Evolutionary conservation across 345 rosid genomes (phyloP).

Genomic region (Aquilaria sinensis): DNA sequence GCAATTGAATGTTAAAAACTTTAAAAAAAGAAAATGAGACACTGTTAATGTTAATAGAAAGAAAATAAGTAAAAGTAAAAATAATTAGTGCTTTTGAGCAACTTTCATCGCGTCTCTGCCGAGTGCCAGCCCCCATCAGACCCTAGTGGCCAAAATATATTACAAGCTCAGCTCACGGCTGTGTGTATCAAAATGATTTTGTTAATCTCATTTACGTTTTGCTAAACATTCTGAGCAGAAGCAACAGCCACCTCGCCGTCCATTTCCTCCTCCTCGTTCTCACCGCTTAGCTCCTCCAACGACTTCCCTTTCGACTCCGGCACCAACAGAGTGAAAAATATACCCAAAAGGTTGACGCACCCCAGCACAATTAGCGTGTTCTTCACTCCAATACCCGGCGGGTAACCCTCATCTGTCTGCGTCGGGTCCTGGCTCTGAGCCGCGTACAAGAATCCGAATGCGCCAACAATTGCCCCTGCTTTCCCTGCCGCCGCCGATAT

Average conservation of each 20-base stretch:
- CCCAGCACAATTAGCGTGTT: conserved; percentile 39
- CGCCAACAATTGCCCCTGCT: conserved; percentile 43
- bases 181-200: too few relatives aligned
- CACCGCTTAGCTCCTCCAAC: conserved; percentile 44
- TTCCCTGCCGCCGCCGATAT: conserved; percentile 52
- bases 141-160: too few relatives aligned
- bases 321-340: conserved; percentile 37
- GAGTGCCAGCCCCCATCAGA: too few relatives aligned
- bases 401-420: conserved; percentile 43
- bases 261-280: conserved; percentile 24
- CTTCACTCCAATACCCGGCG: conserved; percentile 44
- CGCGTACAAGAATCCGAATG: conserved; percentile 46
- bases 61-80: too few relatives aligned
- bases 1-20: too few relatives aligned
- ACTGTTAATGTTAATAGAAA: too few relatives aligned
- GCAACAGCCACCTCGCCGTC: background rate
- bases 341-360: conserved; percentile 31
- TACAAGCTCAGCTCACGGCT: too few relatives aligned
- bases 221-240: background rate
- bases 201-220: too few relatives aligned
- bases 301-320: conserved; percentile 53
- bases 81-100: too few relatives aligned
- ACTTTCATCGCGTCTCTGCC: too few relatives aligned
- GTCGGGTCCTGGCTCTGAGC: conserved; percentile 32
- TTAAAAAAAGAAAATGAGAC: too few relatives aligned